phyloP scores from a whole-genome alignment of 2,329 filamentous ascomycete species.

The Pyrenochaeta sp. region DNA sequence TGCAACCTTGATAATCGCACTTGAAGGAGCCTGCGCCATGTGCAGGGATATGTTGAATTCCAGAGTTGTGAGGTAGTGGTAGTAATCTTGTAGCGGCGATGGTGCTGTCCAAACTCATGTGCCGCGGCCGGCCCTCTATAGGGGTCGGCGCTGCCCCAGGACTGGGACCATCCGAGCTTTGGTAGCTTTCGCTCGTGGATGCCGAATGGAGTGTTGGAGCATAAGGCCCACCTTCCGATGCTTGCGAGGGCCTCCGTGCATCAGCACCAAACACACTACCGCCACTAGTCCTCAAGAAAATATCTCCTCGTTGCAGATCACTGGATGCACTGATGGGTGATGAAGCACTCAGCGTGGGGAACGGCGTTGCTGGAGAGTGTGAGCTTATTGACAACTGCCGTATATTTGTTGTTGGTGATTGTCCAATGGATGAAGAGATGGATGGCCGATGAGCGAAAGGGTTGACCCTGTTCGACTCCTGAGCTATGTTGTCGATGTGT shows the following conservation, averaged over 20 bases:
- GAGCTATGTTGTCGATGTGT: conserved; percentile 45
- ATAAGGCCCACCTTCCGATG: conserved; percentile 43
- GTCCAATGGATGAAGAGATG: conserved; percentile 41
- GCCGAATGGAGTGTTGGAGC: conserved; percentile 43
- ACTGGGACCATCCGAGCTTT: conserved; percentile 48
- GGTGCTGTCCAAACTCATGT: conserved; percentile 42
- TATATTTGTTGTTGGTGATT: conserved; percentile 46
- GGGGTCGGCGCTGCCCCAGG: conserved; percentile 39
- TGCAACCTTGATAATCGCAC: conserved; percentile 72
- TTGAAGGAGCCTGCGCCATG: conserved; percentile 49
- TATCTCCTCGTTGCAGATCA: conserved; percentile 37
- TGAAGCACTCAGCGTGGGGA: conserved; percentile 40
- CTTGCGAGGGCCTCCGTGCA: conserved; percentile 46
- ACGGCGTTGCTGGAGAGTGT: conserved; percentile 41
- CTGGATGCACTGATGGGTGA: conserved; percentile 43
- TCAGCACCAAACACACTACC: conserved; percentile 37
- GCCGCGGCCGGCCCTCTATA: conserved; percentile 35
- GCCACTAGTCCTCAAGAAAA: conserved; percentile 42
- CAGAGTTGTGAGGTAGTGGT: conserved; percentile 42
- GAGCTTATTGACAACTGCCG: conserved; percentile 46
- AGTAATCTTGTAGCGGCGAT: conserved; percentile 40
- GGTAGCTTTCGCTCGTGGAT: conserved; percentile 45
- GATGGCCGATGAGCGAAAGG: conserved; percentile 45
- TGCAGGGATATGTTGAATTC: conserved; percentile 38
- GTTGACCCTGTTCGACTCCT: conserved; percentile 37